Percentiles rank a stretch among this genome's conserved stretches.
Evolutionary conservation across 83 land plant genomes (phyloP).

Genomic region (Picea engelmannii): DNA sequence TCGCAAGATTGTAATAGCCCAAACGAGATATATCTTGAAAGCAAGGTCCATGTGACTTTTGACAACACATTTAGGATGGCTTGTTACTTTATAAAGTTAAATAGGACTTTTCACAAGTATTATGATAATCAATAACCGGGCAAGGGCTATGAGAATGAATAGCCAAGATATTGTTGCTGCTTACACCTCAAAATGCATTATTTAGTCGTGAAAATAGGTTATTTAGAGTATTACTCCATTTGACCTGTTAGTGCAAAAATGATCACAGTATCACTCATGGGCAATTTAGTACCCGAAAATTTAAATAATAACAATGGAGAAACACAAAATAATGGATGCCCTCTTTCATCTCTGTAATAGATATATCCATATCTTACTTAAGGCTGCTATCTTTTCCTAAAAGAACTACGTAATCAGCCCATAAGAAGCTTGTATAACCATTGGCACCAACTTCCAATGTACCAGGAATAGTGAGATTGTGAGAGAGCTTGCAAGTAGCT

Average conservation of each 20-base stretch:
- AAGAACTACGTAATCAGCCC: too few relatives aligned
- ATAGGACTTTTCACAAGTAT: not conserved
- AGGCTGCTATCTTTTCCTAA: not conserved
- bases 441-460: not conserved
- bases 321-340: not conserved
- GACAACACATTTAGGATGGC: not conserved
- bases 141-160: not conserved
- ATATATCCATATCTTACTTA: not conserved
- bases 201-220: slow-evolving; percentile 4
- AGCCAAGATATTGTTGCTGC: too few relatives aligned
- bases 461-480: not conserved
- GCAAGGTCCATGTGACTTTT: not conserved
- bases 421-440: not conserved
- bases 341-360: not conserved
- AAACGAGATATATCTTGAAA: not conserved
- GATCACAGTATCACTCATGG: not conserved
- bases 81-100: not conserved
- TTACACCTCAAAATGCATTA: too few relatives aligned
- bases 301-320: not conserved
- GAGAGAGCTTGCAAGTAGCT: not conserved
- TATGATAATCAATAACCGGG: not conserved
- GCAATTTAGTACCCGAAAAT: not conserved
- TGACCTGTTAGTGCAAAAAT: not conserved
- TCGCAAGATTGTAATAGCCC: not conserved
- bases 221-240: not conserved